Evolutionary conservation across 352 stramenopile genomes (phyloP).

Genomic region (Pythium aphanidermatum): DNA sequence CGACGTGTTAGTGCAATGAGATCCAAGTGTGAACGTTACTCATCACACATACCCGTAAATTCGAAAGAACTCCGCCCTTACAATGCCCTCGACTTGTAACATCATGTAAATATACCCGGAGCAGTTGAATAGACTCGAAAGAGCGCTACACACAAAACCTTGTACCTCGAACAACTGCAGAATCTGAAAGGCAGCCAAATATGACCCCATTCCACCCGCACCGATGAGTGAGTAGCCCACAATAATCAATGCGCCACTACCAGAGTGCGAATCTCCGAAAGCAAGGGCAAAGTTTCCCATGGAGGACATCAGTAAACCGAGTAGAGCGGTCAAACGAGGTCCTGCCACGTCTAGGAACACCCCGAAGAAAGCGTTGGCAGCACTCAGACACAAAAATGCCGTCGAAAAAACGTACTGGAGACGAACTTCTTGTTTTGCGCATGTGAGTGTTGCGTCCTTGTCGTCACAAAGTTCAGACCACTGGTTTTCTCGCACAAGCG

Average conservation of each 20-base stretch:
- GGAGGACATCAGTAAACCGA: conserved; percentile 40
- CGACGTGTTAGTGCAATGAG: not conserved
- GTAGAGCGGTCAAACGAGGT: conserved; percentile 42
- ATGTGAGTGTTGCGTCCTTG: conserved; percentile 11
- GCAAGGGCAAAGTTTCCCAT: conserved; percentile 57
- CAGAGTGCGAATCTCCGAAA: conserved; percentile 43
- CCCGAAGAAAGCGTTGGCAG: conserved; percentile 73
- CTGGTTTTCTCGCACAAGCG: conserved; percentile 52
- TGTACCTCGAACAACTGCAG: conserved; percentile 71
- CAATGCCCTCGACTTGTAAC: conserved; percentile 47
- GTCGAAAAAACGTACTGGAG: conserved; percentile 80
- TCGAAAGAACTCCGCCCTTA: conserved; percentile 45
- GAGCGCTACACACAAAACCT: conserved; percentile 69
- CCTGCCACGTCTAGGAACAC: conserved; percentile 68
- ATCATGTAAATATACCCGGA: conserved; percentile 85
- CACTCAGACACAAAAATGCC: conserved; percentile 71
- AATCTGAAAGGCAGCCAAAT: conserved; percentile 75
- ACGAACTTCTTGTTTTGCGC: conserved; percentile 55
- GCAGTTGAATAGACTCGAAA: conserved; percentile 82
- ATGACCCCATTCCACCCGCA: conserved; percentile 66
- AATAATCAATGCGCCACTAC: conserved; percentile 51
- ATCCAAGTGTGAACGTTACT: not conserved
- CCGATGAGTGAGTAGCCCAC: conserved; percentile 61
- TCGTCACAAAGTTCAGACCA: conserved; percentile 55
- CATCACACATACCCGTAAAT: conserved; percentile 66